Evolutionary conservation across 192 early-diverging fungal genomes (phyloP).

Genomic region (Chytriomyces sp.): DNA sequence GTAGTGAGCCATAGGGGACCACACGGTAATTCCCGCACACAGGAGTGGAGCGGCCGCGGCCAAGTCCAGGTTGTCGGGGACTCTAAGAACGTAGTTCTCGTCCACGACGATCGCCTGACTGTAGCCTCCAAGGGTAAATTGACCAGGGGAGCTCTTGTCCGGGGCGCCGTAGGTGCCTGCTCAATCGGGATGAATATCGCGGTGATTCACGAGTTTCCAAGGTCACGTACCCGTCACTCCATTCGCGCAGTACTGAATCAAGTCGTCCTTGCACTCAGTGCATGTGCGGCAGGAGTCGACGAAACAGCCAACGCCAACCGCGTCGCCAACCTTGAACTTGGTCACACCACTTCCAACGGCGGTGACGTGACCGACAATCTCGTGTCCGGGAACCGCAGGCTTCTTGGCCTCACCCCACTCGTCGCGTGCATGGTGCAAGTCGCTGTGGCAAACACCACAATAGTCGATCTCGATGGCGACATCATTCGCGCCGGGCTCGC

Average conservation of each 20-base stretch:
- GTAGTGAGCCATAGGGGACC: conserved; percentile 61
- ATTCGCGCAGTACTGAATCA: conserved; percentile 18
- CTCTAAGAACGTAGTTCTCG: conserved; percentile 47
- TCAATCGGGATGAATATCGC: not conserved
- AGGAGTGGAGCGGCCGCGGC: conserved; percentile 74
- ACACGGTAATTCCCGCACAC: conserved; percentile 83
- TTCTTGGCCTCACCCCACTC: conserved; percentile 53
- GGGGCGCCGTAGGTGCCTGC: conserved; percentile 21
- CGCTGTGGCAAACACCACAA: conserved; percentile 78
- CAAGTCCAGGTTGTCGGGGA: conserved; percentile 64
- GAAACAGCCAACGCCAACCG: conserved; percentile 29
- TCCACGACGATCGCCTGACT: conserved; percentile 34
- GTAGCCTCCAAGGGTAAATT: conserved; percentile 37
- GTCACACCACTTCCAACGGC: conserved; percentile 10
- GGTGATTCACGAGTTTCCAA: not conserved
- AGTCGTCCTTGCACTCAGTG: not conserved
- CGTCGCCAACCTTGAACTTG: conserved; percentile 21
- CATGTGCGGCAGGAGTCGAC: conserved; percentile 21
- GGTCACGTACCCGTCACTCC: conserved; percentile 11
- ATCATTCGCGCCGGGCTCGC: conserved; percentile 26
- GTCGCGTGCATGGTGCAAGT: conserved; percentile 68
- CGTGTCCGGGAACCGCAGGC: conserved; percentile 29
- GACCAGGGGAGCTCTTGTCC: not conserved
- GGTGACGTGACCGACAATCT: conserved; percentile 24
- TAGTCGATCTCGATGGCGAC: conserved; percentile 75